These are phyloP conservation scores for Mucor saturninus DNA, from an alignment of 371 early-diverging fungal genomes.

Conservation along the genomic window DNA sequence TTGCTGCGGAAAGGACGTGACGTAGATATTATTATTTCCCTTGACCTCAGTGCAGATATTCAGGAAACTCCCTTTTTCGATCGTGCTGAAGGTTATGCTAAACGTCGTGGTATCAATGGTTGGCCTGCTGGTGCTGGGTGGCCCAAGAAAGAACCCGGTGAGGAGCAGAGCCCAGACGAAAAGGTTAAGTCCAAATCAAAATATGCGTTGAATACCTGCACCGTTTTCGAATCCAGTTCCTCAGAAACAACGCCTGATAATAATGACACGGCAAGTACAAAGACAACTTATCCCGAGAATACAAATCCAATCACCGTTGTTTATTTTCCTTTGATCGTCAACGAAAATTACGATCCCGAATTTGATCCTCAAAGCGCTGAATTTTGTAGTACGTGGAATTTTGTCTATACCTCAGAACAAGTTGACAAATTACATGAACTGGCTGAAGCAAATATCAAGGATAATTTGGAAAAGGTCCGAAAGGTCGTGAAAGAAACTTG, in stretches of 20 bases:
- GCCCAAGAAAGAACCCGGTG: slow-evolving; percentile 33
- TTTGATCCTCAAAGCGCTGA: slow-evolving; percentile 69
- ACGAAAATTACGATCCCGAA: slow-evolving; percentile 53
- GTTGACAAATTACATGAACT: slow-evolving; percentile 59
- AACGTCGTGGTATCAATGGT: slow-evolving; percentile 55
- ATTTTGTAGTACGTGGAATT: slow-evolving; percentile 72
- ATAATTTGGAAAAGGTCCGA: slow-evolving; percentile 50
- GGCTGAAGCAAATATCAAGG: slow-evolving; percentile 51
- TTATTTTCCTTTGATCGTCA: slow-evolving; percentile 67
- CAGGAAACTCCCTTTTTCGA: slow-evolving; percentile 70
- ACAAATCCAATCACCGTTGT: slow-evolving; percentile 57
- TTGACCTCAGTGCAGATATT: slow-evolving; percentile 77
- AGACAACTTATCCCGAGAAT: slow-evolving; percentile 20
- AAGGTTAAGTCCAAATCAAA: slow-evolving; percentile 11
- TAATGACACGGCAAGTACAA: slow-evolving; percentile 11
- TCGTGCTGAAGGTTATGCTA: slow-evolving; percentile 63
- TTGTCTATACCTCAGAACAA: slow-evolving; percentile 64
- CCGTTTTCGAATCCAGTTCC: slow-evolving; percentile 45
- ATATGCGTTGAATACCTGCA: slow-evolving; percentile 44
- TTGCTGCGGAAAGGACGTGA: slow-evolving; percentile 65
- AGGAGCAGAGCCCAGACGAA: slow-evolving; percentile 3
- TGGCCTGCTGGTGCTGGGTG: slow-evolving; percentile 57
- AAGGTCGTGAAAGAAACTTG: slow-evolving; percentile 48
- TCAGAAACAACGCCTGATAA: slow-evolving; percentile 22
- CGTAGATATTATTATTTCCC: slow-evolving; percentile 70